Conservation (phyloP, 73 alveolate species). For the Stentor roeselii region DNA sequence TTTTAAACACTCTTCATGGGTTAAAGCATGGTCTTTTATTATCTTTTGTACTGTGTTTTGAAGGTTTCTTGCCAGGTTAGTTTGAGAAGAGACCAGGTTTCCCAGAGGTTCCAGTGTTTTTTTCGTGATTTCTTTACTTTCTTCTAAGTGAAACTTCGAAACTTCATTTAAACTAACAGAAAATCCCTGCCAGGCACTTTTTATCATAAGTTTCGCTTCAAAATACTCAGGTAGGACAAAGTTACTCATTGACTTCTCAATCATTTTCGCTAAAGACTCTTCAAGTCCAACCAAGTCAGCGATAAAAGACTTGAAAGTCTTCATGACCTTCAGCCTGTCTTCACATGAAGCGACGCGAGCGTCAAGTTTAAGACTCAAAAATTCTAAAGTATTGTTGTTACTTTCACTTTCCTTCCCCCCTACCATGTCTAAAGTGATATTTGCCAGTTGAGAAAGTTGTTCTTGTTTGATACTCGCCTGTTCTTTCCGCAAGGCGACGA, state of each 20-base stretch:
- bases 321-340: constrained; percentile 9
- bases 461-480: not conserved
- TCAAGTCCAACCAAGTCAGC: not conserved
- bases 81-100: not conserved
- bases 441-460: not conserved
- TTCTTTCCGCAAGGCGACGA: constrained; percentile 4
- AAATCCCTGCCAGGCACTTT: not conserved
- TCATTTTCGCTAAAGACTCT: not conserved
- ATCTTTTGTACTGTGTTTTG: not conserved
- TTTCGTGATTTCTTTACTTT: not conserved
- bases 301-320: not conserved
- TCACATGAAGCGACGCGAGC: not conserved
- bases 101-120: not conserved
- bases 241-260: not conserved
- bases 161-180: not conserved
- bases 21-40: constrained; percentile 9
- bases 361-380: not conserved
- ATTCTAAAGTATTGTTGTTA: not conserved
- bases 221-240: constrained; percentile 6
- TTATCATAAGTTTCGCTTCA: not conserved
- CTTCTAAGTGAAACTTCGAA: not conserved
- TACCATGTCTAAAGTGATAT: constrained; percentile 15
- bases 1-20: constrained; percentile 17
- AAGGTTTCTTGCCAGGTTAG: not conserved
- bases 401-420: not conserved